A percentile compares a stretch with the other conserved stretches of the same genome.
These are phyloP conservation scores for Ogataea pilisensis DNA, from an alignment of 805 yeast genomes.

Conservation along the genomic window DNA sequence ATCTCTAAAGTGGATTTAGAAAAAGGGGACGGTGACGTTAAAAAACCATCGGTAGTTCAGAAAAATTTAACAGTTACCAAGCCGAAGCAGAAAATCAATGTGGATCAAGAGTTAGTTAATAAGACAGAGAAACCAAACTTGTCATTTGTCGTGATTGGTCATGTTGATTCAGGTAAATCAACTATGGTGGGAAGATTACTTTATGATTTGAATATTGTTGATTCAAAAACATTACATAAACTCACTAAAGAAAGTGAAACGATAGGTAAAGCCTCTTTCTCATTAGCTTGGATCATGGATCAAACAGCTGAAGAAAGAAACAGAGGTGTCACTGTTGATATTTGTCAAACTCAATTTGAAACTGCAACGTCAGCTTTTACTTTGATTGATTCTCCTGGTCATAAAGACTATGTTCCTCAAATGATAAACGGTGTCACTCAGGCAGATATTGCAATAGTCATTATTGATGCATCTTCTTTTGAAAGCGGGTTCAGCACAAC, in stretches of 20 bases:
- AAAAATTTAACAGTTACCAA: slow-evolving; percentile 30
- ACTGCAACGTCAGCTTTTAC: slow-evolving; percentile 53
- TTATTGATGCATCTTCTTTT: slow-evolving; percentile 66
- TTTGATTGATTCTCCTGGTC: slow-evolving; percentile 84
- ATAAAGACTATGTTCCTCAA: slow-evolving; percentile 76
- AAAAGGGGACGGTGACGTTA: slow-evolving; percentile 3
- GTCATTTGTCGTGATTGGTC: slow-evolving; percentile 80
- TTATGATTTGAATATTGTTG: slow-evolving; percentile 63
- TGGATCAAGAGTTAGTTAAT: slow-evolving; percentile 35
- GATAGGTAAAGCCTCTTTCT: slow-evolving; percentile 73
- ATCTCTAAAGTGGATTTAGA: slow-evolving; percentile 21
- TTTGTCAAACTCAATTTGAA: slow-evolving; percentile 64
- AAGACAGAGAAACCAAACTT: slow-evolving; percentile 47
- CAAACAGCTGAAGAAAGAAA: slow-evolving; percentile 72
- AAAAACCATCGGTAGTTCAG: slow-evolving; percentile 2
- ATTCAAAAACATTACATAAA: slow-evolving; percentile 58
- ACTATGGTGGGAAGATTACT: slow-evolving; percentile 73
- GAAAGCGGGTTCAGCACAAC: slow-evolving; percentile 62
- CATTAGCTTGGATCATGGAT: slow-evolving; percentile 83
- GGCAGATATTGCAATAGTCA: slow-evolving; percentile 71
- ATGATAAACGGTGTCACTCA: slow-evolving; percentile 82
- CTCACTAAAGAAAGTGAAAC: slow-evolving; percentile 60
- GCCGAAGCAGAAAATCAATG: slow-evolving; percentile 41
- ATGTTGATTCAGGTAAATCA: slow-evolving; percentile 83
- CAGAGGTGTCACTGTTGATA: slow-evolving; percentile 77